Evolutionary conservation across 139 green algal genomes (phyloP).

Genomic region (Haematococcus sp.): DNA sequence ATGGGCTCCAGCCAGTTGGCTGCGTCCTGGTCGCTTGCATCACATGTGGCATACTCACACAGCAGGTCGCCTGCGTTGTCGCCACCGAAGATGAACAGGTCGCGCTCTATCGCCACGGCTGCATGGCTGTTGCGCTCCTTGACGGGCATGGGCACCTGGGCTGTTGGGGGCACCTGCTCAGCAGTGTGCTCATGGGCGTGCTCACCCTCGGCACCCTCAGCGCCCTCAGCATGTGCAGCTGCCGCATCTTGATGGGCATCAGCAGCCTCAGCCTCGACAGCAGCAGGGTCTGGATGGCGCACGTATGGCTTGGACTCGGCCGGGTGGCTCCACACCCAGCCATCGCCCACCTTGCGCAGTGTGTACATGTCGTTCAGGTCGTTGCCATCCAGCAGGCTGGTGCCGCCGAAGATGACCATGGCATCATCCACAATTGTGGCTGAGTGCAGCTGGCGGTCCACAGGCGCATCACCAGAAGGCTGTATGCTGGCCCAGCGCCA

Average conservation of each 20-base stretch:
- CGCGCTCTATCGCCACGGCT: constrained; percentile 43
- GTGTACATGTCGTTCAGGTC: constrained; percentile 65
- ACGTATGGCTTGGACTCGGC: constrained; percentile 39
- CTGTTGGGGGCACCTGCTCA: constrained; percentile 6
- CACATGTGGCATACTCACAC: constrained; percentile 39
- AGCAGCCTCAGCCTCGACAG: constrained; percentile 7
- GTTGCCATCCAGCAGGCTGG: constrained; percentile 40
- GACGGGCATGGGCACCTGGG: constrained; percentile 12
- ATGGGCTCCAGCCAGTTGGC: constrained; percentile 49
- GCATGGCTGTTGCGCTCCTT: constrained; percentile 36
- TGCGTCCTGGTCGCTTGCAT: constrained; percentile 26
- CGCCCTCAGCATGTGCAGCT: background rate
- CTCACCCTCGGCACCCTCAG: constrained; percentile 9
- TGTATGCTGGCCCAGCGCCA: constrained; percentile 44
- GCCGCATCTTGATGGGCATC: constrained; percentile 7
- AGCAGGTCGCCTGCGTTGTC: constrained; percentile 56
- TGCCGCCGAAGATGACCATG: constrained; percentile 67
- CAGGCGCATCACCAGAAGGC: constrained; percentile 34
- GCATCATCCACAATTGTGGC: constrained; percentile 30
- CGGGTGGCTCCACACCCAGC: constrained; percentile 54
- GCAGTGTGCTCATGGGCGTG: background rate
- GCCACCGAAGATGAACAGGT: constrained; percentile 63
- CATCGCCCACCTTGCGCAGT: constrained; percentile 48
- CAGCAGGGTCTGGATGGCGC: constrained; percentile 20
- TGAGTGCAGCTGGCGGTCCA: constrained; percentile 44